Conservation (phyloP, 2,329 filamentous ascomycete genomes). For the Blumeriella jaapii region DNA sequence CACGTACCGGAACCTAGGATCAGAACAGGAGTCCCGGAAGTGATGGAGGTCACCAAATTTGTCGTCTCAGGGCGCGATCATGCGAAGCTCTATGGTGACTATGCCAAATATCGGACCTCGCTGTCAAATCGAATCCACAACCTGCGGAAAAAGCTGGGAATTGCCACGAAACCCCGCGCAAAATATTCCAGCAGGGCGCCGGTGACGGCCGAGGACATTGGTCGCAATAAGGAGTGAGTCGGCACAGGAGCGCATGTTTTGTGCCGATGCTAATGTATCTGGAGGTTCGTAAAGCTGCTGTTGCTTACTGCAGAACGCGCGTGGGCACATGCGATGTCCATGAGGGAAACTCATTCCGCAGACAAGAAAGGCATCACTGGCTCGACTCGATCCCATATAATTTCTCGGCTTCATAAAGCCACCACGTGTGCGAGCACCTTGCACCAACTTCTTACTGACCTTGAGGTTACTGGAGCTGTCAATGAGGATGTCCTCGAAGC, state of each 20-base stretch:
- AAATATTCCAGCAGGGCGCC: constrained; percentile 62
- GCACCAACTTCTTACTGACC: constrained; percentile 52
- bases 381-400: constrained; percentile 73
- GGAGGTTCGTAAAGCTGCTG: constrained; percentile 64
- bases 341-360: constrained; percentile 72
- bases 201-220: constrained; percentile 65
- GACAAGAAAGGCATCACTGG: constrained; percentile 72
- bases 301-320: constrained; percentile 81
- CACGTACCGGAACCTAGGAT: not conserved
- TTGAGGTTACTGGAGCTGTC: constrained; percentile 50
- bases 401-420: constrained; percentile 77
- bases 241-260: not conserved
- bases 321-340: constrained; percentile 92
- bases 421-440: constrained; percentile 57
- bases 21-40: constrained; percentile 1
- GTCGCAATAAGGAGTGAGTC: constrained; percentile 61
- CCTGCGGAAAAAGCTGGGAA: constrained; percentile 72
- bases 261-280: constrained; percentile 9
- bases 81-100: constrained; percentile 79
- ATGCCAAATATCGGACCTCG: constrained; percentile 71
- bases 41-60: constrained; percentile 55
- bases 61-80: constrained; percentile 70
- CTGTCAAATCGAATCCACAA: constrained; percentile 73
- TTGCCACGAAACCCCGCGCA: constrained; percentile 71
- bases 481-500: constrained; percentile 71